These are phyloP conservation scores for Silene conica DNA, from an alignment of 148 eudicot species.

Conservation along the genomic window DNA sequence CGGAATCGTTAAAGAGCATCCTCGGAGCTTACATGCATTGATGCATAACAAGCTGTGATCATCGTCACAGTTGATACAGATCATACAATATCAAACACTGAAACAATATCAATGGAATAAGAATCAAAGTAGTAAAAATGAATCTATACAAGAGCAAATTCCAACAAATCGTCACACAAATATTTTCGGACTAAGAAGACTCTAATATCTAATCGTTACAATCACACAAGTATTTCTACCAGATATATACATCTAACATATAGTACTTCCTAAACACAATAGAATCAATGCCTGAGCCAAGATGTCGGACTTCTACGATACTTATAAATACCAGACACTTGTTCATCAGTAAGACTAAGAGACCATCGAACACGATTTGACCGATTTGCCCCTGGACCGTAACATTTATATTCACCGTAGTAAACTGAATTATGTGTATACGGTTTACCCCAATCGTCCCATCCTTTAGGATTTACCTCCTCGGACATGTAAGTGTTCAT, in stretches of 20 bases:
- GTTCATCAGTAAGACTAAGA: slow-evolving; percentile 33
- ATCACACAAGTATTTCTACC: no score
- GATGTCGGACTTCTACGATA: slow-evolving; percentile 30
- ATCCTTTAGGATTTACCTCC: slow-evolving; percentile 44
- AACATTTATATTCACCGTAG: slow-evolving; percentile 69
- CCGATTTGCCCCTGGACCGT: slow-evolving; percentile 61
- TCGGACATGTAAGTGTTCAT: slow-evolving; percentile 38
- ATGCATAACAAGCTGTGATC: no score
- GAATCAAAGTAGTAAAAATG: no score
- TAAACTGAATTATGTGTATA: slow-evolving; percentile 39
- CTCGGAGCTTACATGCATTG: no score
- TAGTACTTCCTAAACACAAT: neutral
- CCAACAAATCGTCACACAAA: no score
- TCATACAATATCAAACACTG: no score
- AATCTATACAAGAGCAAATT: no score
- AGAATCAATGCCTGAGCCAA: slow-evolving; percentile 24
- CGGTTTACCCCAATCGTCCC: slow-evolving; percentile 53
- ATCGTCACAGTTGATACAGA: no score
- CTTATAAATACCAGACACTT: slow-evolving; percentile 37
- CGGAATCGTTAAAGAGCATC: no score
- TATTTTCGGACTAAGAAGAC: no score
- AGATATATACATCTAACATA: neutral
- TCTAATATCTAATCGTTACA: no score
- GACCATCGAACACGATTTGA: slow-evolving; percentile 63
- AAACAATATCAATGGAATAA: no score